phyloP scores from a whole-genome alignment of 768 basidiomycete species.

The Inosperma sp. region DNA sequence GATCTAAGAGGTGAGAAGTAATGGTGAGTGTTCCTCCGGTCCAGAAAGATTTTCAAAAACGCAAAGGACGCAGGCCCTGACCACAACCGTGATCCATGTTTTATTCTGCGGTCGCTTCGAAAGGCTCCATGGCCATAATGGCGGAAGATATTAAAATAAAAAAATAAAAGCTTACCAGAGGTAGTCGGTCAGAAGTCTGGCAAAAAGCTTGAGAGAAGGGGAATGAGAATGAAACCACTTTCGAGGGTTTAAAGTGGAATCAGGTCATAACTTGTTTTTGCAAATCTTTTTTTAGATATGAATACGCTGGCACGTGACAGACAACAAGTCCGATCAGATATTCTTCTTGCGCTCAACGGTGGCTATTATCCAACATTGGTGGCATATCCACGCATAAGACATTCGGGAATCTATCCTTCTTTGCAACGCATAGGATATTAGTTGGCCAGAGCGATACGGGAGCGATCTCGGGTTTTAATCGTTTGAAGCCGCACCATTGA shows the following conservation, averaged over 20 bases:
- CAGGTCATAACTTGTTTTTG: slow-evolving; percentile 6
- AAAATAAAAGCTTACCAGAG: neutral
- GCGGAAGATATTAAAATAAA: neutral
- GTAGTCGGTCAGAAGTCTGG: neutral
- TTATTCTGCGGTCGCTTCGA: no score
- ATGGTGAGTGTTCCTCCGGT: neutral
- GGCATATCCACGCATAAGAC: no score
- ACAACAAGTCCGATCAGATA: neutral
- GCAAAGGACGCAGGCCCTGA: neutral
- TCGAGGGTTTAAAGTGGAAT: slow-evolving; percentile 6
- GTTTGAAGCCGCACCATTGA: no score
- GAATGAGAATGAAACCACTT: slow-evolving; percentile 7
- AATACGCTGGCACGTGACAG: slow-evolving; percentile 7
- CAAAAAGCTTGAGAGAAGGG: slow-evolving; percentile 5
- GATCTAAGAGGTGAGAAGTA: neutral
- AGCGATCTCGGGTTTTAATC: no score
- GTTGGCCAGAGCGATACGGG: no score
- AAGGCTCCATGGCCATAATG: no score
- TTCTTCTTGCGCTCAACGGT: no score
- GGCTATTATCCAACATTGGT: neutral
- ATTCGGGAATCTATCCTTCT: no score
- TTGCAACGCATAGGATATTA: no score
- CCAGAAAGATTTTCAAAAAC: neutral
- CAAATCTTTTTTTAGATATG: neutral
- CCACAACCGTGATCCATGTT: no score